Percentiles rank a stretch among this genome's conserved stretches.
Conservation (phyloP, 768 basidiomycete genomes). For the Hygrocybe coccinea region DNA sequence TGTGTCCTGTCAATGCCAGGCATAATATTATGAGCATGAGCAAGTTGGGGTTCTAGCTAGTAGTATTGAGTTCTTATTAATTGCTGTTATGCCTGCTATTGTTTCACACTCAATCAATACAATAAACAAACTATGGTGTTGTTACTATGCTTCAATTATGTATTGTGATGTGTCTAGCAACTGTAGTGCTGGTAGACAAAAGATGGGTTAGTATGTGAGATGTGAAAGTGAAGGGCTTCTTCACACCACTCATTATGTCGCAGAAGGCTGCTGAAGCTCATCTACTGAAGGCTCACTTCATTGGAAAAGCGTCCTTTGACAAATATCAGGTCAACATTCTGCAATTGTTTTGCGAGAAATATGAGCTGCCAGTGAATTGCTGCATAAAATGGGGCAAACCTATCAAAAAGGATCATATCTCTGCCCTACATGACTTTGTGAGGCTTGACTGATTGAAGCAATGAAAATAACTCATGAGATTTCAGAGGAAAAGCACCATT, state of each 20-base stretch:
- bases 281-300: not conserved
- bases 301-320: not conserved
- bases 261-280: not conserved
- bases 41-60: not conserved
- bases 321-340: not conserved
- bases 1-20: not conserved
- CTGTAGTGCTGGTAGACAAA: too few species aligned
- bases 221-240: not conserved
- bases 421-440: not conserved
- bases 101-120: not conserved
- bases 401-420: not conserved
- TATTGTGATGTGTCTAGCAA: not conserved
- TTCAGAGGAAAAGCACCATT: not conserved
- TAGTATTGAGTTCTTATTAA: not conserved
- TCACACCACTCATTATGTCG: not conserved
- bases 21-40: not conserved
- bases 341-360: not conserved
- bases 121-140: not conserved
- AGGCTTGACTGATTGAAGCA: not conserved
- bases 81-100: not conserved
- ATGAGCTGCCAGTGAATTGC: not conserved
- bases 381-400: not conserved
- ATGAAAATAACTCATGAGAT: not conserved
- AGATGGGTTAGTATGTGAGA: not conserved
- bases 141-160: not conserved